Evolutionary conservation across 495 filamentous ascomycete species (phyloP).

Genomic region (Podospora pseudocomata): DNA sequence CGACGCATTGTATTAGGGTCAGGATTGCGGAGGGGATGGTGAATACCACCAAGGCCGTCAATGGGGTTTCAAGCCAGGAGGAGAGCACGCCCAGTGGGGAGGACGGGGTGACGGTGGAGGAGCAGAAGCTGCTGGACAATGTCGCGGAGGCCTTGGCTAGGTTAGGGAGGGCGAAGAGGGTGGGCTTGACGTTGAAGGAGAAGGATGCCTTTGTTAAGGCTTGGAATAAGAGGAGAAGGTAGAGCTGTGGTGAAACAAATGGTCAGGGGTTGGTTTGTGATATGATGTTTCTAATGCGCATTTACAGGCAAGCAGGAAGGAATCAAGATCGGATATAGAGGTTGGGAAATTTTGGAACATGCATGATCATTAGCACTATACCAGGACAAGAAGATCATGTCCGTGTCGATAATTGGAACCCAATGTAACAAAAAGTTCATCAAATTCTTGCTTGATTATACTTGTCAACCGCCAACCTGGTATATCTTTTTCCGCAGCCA

Average conservation of each 20-base stretch:
- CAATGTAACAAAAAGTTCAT: background rate
- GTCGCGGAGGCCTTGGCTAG: constrained; percentile 85
- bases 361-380: background rate
- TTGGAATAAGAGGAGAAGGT: constrained; percentile 41
- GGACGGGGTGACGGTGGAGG: constrained; percentile 47
- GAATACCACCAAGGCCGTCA: constrained; percentile 33
- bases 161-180: constrained; percentile 84
- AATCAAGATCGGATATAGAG: background rate
- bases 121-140: constrained; percentile 63
- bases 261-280: background rate
- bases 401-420: background rate
- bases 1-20: constrained; percentile 85
- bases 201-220: constrained; percentile 76
- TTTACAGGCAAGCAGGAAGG: background rate
- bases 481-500: constrained; percentile 10
- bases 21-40: constrained; percentile 73
- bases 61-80: constrained; percentile 32
- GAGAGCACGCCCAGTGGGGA: constrained; percentile 36
- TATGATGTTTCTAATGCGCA: background rate
- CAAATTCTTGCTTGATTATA: background rate
- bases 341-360: background rate
- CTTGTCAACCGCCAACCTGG: constrained; percentile 10
- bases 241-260: background rate
- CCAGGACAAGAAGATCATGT: background rate
- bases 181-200: constrained; percentile 75